phyloP scores from a whole-genome alignment of 2,329 filamentous ascomycete species.

The Plenodomus lindquistii region DNA sequence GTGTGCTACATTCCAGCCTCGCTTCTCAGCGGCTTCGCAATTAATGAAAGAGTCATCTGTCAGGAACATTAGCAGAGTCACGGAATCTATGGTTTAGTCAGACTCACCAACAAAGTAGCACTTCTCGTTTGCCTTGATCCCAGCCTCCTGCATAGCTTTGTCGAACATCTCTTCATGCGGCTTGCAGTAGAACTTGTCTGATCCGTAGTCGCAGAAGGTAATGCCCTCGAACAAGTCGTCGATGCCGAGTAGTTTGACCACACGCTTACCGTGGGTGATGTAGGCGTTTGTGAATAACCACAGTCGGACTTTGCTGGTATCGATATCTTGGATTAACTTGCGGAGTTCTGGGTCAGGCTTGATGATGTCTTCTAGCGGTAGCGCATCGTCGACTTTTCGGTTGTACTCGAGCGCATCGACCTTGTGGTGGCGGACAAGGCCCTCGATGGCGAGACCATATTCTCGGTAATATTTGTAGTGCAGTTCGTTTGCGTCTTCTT shows the following conservation, averaged over 20 bases:
- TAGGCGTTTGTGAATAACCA: slow-evolving; percentile 99
- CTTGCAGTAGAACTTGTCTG: slow-evolving; percentile 79
- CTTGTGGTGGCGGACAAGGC: slow-evolving; percentile 88
- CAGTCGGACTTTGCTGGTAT: slow-evolving; percentile 78
- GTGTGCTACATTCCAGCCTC: slow-evolving; percentile 87
- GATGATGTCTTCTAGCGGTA: slow-evolving; percentile 84
- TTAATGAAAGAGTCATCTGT: slow-evolving; percentile 86
- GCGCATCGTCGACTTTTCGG: slow-evolving; percentile 87
- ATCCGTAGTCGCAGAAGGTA: slow-evolving; percentile 88
- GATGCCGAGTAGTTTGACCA: slow-evolving; percentile 77
- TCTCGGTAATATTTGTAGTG: slow-evolving; percentile 93
- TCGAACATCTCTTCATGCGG: slow-evolving; percentile 80
- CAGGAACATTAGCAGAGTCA: slow-evolving; percentile 9
- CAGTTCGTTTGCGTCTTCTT: slow-evolving; percentile 79
- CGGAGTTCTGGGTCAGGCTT: slow-evolving; percentile 76
- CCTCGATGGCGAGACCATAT: slow-evolving; percentile 97
- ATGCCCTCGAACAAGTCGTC: slow-evolving; percentile 93
- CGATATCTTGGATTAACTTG: slow-evolving; percentile 77
- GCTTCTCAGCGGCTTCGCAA: slow-evolving; percentile 72
- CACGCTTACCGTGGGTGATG: slow-evolving; percentile 80
- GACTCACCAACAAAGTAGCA: slow-evolving; percentile 91
- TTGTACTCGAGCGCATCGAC: slow-evolving; percentile 97
- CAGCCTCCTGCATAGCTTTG: slow-evolving; percentile 87
- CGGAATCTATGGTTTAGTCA: not conserved
- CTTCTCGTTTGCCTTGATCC: slow-evolving; percentile 65